Base-by-base conservation (phyloP, 2,329 filamentous ascomycete species). In the Hypocreales sp. region DNA sequence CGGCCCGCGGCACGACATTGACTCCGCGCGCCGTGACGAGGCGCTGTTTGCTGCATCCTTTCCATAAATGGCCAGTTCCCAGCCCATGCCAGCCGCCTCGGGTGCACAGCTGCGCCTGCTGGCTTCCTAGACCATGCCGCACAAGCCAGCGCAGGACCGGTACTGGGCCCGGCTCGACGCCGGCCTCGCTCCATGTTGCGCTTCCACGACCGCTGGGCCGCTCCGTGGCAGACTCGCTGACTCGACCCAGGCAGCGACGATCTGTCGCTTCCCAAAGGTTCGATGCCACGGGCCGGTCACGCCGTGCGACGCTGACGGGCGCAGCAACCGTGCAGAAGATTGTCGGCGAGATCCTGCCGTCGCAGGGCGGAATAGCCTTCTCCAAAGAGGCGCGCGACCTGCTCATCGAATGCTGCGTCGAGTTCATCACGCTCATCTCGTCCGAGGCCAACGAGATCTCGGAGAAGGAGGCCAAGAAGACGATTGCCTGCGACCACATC, bases 401-500 rank as follows among this genome's bases (percentile, higher is more conserved):
- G 3, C 66, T 98, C 28, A 98, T 98, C 45, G 90, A 95, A 60
- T 95, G 90, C 60, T 98, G 90, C 47, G 87, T 98, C 45, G 90
- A 98, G 54, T 98, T 98, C 54, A 94, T 98, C 53, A 95, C 90
- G 12, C 72, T 98, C 45, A 80, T 98, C 41, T 94, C 86, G n/a
- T 92, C 83, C 25, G 87, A 98, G 59, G 90, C 90, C 35, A 98
- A 98, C 55, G 90, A 98, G 45, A 98, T 98, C 38, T 92, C 86
- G 9, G 90, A 98, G 52, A 93, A 93, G 55, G 90, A 98, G 47
- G 83, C 86, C 26, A 98, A 98, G 63, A 98, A 98, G 67, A 98
- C 90, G 4, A 98, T 98, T 42, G 87, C 87, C 9, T 92, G 83
- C 52, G 90, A 98, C 45, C 90, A 98, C 58, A 92, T 98, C 43